Evolutionary conservation across 768 basidiomycete genomes (phyloP), one percentile per base, ranked within the genome.

Genomic region (Collybia nuda): DNA sequence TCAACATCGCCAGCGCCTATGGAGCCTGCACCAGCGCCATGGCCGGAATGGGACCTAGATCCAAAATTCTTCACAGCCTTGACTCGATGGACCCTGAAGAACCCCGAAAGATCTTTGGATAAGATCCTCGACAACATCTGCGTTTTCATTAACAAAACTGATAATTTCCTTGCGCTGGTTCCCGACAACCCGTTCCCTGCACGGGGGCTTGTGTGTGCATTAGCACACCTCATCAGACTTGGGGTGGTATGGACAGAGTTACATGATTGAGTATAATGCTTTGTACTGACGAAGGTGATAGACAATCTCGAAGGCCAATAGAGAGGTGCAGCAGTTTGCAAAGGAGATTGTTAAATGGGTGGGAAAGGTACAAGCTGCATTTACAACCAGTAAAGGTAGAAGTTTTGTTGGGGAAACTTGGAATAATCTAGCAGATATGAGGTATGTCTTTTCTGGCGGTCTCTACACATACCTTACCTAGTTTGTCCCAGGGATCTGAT

Each of bases 161-260:
- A 44, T 18, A 40, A 44, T n/a, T 39, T 58, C 2, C 29, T 55
- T 15, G 41, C 36, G 6, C 9, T 54, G 8, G 47, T 59, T n/a
- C 57, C 57, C 7, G 54, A 56, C 17, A 22, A 38, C 1, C 53
- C 55, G n/a, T 54, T 59, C 48, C 55, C 55, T 9, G 55, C 51
- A 15, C 53, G 48, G 7, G 43, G 58, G 2, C 24, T 59, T 9
- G 51, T 54, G 1, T 36, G 18, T 15, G 53, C 48, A 6, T 18
- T 59, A 11, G 51, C 48, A 6, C 53, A 55, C 29, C 41, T 59
- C 14, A 36, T 59, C n/a, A 54, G 43, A 15, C 32, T 56, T 17
- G 55, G 58, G 6, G 36, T 44, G 17, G 58, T 59, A 22, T 26
- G 17, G n/a, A n/a, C n/a, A n/a, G n/a, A n/a, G n/a, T n/a, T n/a